phyloP scores from a whole-genome alignment of 352 stramenopile species.

The Phytophthora pisi region DNA sequence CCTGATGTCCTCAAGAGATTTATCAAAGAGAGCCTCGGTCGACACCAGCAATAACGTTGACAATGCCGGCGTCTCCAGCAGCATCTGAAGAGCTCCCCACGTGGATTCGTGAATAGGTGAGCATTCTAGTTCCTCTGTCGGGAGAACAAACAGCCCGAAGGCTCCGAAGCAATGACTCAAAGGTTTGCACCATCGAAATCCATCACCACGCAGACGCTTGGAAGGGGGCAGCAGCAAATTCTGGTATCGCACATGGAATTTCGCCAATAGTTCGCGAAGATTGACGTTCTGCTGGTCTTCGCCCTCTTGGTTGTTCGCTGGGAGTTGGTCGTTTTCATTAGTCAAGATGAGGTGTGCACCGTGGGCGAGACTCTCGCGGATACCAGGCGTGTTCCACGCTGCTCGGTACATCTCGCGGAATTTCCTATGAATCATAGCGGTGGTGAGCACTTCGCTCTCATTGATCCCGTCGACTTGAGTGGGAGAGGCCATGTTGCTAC shows the following conservation, averaged over 20 bases:
- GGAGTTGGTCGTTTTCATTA: slow-evolving; percentile 38
- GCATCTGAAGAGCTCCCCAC: slow-evolving; percentile 40
- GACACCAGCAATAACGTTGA: slow-evolving; percentile 44
- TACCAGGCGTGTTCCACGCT: slow-evolving; percentile 59
- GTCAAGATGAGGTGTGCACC: slow-evolving; percentile 56
- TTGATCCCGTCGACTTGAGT: neutral
- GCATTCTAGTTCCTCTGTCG: slow-evolving; percentile 21
- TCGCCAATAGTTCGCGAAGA: slow-evolving; percentile 22
- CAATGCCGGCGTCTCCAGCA: slow-evolving; percentile 48
- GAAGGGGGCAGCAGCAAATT: slow-evolving; percentile 59
- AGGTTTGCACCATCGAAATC: slow-evolving; percentile 27
- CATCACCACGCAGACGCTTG: slow-evolving; percentile 30
- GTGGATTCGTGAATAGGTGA: slow-evolving; percentile 20
- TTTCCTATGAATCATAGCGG: slow-evolving; percentile 30
- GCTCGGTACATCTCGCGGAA: slow-evolving; percentile 62
- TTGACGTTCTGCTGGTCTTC: slow-evolving; percentile 29
- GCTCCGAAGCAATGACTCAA: slow-evolving; percentile 45
- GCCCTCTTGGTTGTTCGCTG: slow-evolving; percentile 16
- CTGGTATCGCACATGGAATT: slow-evolving; percentile 53
- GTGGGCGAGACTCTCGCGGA: slow-evolving; percentile 49
- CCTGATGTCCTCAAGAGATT: slow-evolving; percentile 52
- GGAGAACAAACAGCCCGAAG: slow-evolving; percentile 62
- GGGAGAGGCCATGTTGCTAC: slow-evolving; percentile 6
- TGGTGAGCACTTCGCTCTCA: neutral
- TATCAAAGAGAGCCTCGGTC: slow-evolving; percentile 43